Evolutionary conservation across 2,329 filamentous ascomycete species (phyloP).

Genomic region (Alternaria brassicicola): DNA sequence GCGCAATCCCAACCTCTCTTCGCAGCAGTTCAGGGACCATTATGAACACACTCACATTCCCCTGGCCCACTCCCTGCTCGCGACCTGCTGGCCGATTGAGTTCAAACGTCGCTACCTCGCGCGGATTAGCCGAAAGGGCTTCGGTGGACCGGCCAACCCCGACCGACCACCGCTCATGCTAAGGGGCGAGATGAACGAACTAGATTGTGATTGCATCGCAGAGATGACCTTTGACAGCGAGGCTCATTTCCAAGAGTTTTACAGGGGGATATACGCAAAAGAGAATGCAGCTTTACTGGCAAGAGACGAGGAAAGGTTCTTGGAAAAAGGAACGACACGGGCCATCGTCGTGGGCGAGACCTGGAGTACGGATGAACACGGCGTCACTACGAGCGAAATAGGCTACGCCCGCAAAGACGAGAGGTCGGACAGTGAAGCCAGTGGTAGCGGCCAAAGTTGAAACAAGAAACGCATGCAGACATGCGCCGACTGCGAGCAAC

Average conservation of each 20-base stretch:
- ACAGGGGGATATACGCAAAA: constrained; percentile 30
- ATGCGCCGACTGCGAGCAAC: not conserved
- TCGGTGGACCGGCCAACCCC: constrained; percentile 32
- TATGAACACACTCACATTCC: constrained; percentile 39
- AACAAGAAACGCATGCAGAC: not conserved
- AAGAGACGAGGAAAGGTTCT: constrained; percentile 33
- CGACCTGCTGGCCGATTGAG: constrained; percentile 24
- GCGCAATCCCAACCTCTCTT: constrained; percentile 26
- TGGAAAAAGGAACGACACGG: constrained; percentile 26
- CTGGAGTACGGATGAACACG: constrained; percentile 20
- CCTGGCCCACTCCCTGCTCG: constrained; percentile 27
- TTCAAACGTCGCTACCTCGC: constrained; percentile 38
- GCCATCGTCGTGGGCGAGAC: constrained; percentile 39
- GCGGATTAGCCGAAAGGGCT: constrained; percentile 33
- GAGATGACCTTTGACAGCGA: constrained; percentile 35
- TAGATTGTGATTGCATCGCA: constrained; percentile 37
- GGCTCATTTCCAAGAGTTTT: constrained; percentile 32
- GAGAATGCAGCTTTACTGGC: constrained; percentile 28
- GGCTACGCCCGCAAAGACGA: constrained; percentile 9
- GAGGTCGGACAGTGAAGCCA: constrained; percentile 21
- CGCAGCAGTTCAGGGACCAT: constrained; percentile 36
- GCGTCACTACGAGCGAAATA: constrained; percentile 13
- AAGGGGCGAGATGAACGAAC: constrained; percentile 27
- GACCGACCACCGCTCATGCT: constrained; percentile 31
- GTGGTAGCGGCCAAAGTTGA: constrained; percentile 20